Percentiles rank a stretch among this genome's conserved stretches.
Evolutionary conservation across 768 basidiomycete genomes (phyloP).

Genomic region (Boletus edulis): DNA sequence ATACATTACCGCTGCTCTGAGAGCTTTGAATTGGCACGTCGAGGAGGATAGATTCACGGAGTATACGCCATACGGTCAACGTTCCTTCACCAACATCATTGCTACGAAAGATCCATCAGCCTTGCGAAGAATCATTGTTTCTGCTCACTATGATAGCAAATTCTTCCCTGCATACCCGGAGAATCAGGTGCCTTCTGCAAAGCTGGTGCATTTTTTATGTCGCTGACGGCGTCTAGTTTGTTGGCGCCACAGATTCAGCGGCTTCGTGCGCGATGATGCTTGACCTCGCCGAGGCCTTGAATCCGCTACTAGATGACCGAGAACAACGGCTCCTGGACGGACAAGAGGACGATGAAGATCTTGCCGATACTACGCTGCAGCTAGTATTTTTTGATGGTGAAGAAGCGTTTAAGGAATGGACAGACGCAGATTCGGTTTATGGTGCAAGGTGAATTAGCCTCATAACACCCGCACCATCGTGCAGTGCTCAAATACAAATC

Average conservation of each 20-base stretch:
- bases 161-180: constrained; percentile 68
- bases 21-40: constrained; percentile 78
- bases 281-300: constrained; percentile 83
- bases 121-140: constrained; percentile 73
- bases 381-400: constrained; percentile 97
- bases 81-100: constrained; percentile 84
- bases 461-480: neutral
- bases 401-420: constrained; percentile 93
- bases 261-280: constrained; percentile 94
- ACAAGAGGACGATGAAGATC: constrained; percentile 68
- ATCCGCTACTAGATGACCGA: constrained; percentile 65
- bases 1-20: constrained; percentile 73
- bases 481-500: neutral
- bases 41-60: constrained; percentile 82
- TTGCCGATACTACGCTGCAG: constrained; percentile 83
- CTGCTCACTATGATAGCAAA: constrained; percentile 95
- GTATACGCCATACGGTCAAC: constrained; percentile 77
- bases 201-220: neutral
- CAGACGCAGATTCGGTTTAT: constrained; percentile 85
- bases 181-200: constrained; percentile 58
- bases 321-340: constrained; percentile 52
- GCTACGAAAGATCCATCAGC: constrained; percentile 94
- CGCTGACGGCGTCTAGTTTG: constrained; percentile 55
- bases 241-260: constrained; percentile 97
- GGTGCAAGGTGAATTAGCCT: constrained; percentile 69